Base-by-base conservation (phyloP, 345 rosid genomes). In the Litchi chinensis region DNA sequence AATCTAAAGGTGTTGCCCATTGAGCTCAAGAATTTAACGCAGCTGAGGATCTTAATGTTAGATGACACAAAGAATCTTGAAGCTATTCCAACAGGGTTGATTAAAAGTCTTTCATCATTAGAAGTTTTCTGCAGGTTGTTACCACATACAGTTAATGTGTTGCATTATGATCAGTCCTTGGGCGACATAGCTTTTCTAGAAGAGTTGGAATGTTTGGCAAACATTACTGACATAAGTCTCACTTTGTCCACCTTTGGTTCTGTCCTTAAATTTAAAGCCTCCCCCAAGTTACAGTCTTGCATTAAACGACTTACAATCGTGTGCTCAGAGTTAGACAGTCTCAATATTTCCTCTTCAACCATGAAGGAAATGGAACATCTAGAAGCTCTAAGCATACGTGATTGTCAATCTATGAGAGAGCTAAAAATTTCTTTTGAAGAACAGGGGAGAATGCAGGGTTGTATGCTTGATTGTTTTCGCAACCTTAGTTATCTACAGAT, bases 51-150 rank as follows among this genome's bases (percentile, higher is more conserved):
- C 21, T 39, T 81, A 19, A 37, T 70, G 10, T 19, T 77, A 66
- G 75, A 81, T 41, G 21, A 39, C 0, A 77, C 48, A 18, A 2
- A 3, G 0, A 15, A 4, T 5, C 71, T 81, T 1, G 7, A 15
- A 9, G n/a, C 32, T 21, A 57, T 77, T 16, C 62, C 77, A 21
- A 52, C 1, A 0, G 48, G 44, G 54, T 39, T 66, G 26, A 11
- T 81, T 57, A 43, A 64, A 41, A 56, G 77, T 67, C 70, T 81
- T 1, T 66, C 68, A 2, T 22, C 40, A 5, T 8, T 80, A 50
- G 28, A 32, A 75, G 70, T 74, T 5, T 74, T 74, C 43, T 44
- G 77, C 43, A 21, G 68, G 28, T 24, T 74, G 12, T 26, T 32
- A 10, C 39, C 11, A 3, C 8, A 16, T 9, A 1, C 44, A 72